Conservation (phyloP, 306 rosid genomes). For the Datisca glomerata region DNA sequence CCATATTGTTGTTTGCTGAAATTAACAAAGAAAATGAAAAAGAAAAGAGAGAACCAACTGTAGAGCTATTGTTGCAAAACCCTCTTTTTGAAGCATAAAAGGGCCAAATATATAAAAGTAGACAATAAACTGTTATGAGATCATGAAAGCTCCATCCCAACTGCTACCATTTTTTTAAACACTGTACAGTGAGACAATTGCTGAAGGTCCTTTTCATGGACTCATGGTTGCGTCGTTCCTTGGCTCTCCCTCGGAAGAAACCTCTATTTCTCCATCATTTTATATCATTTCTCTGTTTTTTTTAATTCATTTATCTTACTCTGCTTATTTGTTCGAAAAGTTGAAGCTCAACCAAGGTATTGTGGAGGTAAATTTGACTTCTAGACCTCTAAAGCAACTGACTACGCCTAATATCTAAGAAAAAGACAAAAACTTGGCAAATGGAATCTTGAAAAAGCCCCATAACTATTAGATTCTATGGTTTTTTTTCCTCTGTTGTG, state of each 20-base stretch:
- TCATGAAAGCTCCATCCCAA: conserved; percentile 8
- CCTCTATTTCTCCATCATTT: neutral
- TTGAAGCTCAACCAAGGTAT: neutral
- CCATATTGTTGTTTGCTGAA: too few relatives aligned
- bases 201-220: neutral
- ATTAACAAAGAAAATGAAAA: too few relatives aligned
- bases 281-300: neutral
- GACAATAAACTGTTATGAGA: neutral
- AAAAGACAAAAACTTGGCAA: conserved; percentile 4
- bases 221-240: neutral
- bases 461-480: neutral
- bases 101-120: too few relatives aligned
- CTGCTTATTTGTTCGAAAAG: neutral
- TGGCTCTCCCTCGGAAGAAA: conserved; percentile 5
- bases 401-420: conserved; percentile 2
- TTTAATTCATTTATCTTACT: conserved; percentile 1
- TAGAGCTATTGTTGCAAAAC: too few relatives aligned
- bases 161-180: too few relatives aligned
- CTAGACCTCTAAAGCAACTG: too few relatives aligned
- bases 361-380: too few relatives aligned
- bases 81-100: neutral
- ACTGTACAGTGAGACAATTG: neutral
- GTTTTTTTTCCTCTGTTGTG: conserved; percentile 3
- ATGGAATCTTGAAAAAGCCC: neutral
- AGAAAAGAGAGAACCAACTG: too few relatives aligned